phyloP scores from a whole-genome alignment of 805 yeast genomes.

The Kodamaea restingae region DNA sequence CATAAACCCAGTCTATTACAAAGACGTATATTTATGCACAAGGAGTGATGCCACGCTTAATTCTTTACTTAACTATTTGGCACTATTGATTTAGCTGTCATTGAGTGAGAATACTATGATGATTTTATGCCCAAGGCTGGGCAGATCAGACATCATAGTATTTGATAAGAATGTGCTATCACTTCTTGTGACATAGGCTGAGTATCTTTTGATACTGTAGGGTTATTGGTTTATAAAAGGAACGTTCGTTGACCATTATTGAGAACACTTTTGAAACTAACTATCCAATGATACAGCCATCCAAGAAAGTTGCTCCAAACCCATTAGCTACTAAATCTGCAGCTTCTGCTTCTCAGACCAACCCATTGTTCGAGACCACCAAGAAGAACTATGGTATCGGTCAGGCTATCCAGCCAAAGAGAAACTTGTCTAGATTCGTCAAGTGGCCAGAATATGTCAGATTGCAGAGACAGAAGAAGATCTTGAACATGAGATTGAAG shows the following conservation, averaged over 20 bases:
- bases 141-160: too few species aligned
- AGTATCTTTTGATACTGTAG: slow-evolving; percentile 23
- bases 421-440: slow-evolving; percentile 94
- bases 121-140: background rate
- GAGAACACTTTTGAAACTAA: slow-evolving; percentile 17
- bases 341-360: slow-evolving; percentile 24
- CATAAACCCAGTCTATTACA: slow-evolving; percentile 6
- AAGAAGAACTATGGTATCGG: slow-evolving; percentile 97
- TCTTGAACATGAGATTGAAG: slow-evolving; percentile 91
- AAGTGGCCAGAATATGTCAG: slow-evolving; percentile 99
- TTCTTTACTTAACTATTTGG: slow-evolving; percentile 7
- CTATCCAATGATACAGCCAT: slow-evolving; percentile 18
- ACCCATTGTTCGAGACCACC: slow-evolving; percentile 51
- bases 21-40: slow-evolving; percentile 13
- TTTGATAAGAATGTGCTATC: slow-evolving; percentile 13
- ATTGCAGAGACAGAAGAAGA: slow-evolving; percentile 98
- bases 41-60: slow-evolving; percentile 14
- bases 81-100: background rate
- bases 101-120: background rate
- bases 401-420: slow-evolving; percentile 91
- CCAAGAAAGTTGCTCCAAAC: slow-evolving; percentile 46
- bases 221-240: slow-evolving; percentile 15
- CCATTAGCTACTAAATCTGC: slow-evolving; percentile 39
- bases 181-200: slow-evolving; percentile 25
- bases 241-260: slow-evolving; percentile 14